Percentiles rank a stretch among this genome's conserved stretches.
These are phyloP conservation scores for Coprinopsis marcescibilis DNA, from an alignment of 768 basidiomycete genomes.

Conservation along the genomic window DNA sequence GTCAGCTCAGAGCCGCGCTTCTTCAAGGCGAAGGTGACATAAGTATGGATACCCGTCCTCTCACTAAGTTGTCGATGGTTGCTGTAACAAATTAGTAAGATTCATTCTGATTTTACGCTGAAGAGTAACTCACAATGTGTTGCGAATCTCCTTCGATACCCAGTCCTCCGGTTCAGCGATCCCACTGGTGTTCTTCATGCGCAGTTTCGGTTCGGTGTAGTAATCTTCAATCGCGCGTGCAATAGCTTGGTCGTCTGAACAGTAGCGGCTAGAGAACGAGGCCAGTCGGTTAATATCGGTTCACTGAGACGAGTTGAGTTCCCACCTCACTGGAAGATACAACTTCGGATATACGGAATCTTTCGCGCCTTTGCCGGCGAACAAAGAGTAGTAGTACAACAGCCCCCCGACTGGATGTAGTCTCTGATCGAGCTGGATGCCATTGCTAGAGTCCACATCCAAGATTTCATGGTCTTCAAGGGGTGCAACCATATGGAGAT, in stretches of 20 bases:
- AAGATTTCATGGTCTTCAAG: not conserved
- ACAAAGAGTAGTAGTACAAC: conserved; percentile 26
- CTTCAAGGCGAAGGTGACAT: conserved; percentile 27
- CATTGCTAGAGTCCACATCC: not conserved
- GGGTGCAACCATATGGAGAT: conserved; percentile 14
- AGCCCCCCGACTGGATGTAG: conserved; percentile 24
- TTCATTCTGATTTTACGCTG: not conserved
- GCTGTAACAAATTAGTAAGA: conserved; percentile 9
- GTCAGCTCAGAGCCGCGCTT: conserved; percentile 27
- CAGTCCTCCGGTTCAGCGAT: conserved; percentile 16
- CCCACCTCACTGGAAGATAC: conserved; percentile 27
- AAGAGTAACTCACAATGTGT: conserved; percentile 20
- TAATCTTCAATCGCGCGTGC: conserved; percentile 24
- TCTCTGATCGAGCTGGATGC: conserved; percentile 7
- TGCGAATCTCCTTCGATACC: conserved; percentile 23
- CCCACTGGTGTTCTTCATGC: not conserved
- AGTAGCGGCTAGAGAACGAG: conserved; percentile 20
- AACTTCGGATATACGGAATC: conserved; percentile 25
- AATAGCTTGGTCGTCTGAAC: conserved; percentile 21
- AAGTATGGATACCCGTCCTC: conserved; percentile 24
- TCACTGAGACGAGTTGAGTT: conserved; percentile 2
- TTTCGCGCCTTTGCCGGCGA: conserved; percentile 22
- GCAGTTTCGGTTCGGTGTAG: conserved; percentile 15
- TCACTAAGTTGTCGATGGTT: conserved; percentile 20
- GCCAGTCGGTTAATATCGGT: not conserved